Base-by-base conservation (phyloP, 78 protist genomes). In the Cyanophora paradoxa region DNA sequence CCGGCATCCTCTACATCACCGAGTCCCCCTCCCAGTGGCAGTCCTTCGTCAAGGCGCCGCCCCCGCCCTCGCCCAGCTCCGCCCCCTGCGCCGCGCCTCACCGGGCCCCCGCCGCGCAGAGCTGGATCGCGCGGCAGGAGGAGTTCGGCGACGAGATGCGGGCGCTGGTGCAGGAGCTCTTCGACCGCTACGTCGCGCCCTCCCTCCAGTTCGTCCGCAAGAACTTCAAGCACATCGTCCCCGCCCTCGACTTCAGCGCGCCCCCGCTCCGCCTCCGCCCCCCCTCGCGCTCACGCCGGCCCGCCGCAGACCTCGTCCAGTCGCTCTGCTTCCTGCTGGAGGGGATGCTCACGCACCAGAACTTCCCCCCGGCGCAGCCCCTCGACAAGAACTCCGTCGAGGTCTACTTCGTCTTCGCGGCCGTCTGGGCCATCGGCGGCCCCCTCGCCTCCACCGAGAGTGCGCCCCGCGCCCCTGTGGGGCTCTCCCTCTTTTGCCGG, bases 401-500 rank as follows among this genome's bases (percentile, higher is more conserved):
- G 72, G 28, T 1, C 40, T 82, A 52, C 78, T 71, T 88, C 30
- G 57, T 72, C 50, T 88, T 81, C 17, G 81, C 85, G 26, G 7
- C 50, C 26, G 52, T 88, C 33, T 84, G 89, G 89, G 84, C 87
- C 28, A 77, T 88, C 54, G 93, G 89, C 8, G 84, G 85, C 39
- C 50, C 77, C 28, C 61, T 81, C 30, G 26, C 19, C 62, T n/a
- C n/a, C n/a, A n/a, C n/a, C n/a, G n/a, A n/a, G n/a, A n/a, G n/a
- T n/a, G n/a, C n/a, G n/a, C n/a, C n/a, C n/a, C n/a, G n/a, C n/a
- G n/a, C n/a, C n/a, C n/a, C n/a, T n/a, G n/a, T n/a, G n/a, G n/a
- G n/a, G n/a, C n/a, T n/a, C n/a, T n/a, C n/a, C n/a, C n/a, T n/a
- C n/a, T n/a, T n/a, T n/a, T n/a, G n/a, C n/a, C n/a, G n/a, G n/a